Conservation (phyloP, 208 protist species). For the Crithidia expoeki region DNA sequence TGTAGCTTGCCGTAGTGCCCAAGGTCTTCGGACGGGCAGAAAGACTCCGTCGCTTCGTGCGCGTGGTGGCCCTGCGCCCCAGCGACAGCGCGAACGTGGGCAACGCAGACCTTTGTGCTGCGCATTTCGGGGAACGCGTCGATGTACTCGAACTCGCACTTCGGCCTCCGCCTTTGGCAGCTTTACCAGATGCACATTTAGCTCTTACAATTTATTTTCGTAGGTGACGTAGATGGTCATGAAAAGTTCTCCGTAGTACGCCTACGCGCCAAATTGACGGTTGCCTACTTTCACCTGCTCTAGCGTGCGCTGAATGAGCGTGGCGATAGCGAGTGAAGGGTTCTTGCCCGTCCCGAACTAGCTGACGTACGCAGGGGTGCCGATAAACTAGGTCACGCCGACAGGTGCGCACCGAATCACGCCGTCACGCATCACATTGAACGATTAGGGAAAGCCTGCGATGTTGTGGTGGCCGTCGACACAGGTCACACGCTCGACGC, state of each 20-base stretch:
- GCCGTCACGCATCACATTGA: slow-evolving; percentile 39
- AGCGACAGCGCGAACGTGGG: slow-evolving; percentile 40
- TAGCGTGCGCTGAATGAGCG: slow-evolving; percentile 42
- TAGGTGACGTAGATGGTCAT: slow-evolving; percentile 46
- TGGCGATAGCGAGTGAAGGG: slow-evolving; percentile 41
- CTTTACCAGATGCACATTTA: slow-evolving; percentile 27
- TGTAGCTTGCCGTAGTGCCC: slow-evolving; percentile 47
- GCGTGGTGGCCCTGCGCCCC: slow-evolving; percentile 25
- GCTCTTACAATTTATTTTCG: slow-evolving; percentile 39
- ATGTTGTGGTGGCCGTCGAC: slow-evolving; percentile 57
- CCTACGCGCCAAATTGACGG: slow-evolving; percentile 50
- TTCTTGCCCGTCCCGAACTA: slow-evolving; percentile 45
- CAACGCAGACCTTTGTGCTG: slow-evolving; percentile 42
- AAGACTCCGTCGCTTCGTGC: slow-evolving; percentile 32
- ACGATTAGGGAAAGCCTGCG: slow-evolving; percentile 38
- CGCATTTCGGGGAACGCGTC: slow-evolving; percentile 51
- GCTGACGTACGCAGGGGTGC: slow-evolving; percentile 41
- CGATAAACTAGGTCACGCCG: slow-evolving; percentile 48
- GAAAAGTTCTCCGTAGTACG: slow-evolving; percentile 49
- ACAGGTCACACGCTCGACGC: slow-evolving; percentile 40
- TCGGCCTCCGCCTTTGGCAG: slow-evolving; percentile 25
- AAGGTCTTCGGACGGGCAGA: slow-evolving; percentile 50
- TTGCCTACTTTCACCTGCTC: slow-evolving; percentile 54
- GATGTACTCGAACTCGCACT: slow-evolving; percentile 43
- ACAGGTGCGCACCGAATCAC: slow-evolving; percentile 47